Conservation (phyloP, 352 stramenopile genomes). For the Aphanomyces astaci region DNA sequence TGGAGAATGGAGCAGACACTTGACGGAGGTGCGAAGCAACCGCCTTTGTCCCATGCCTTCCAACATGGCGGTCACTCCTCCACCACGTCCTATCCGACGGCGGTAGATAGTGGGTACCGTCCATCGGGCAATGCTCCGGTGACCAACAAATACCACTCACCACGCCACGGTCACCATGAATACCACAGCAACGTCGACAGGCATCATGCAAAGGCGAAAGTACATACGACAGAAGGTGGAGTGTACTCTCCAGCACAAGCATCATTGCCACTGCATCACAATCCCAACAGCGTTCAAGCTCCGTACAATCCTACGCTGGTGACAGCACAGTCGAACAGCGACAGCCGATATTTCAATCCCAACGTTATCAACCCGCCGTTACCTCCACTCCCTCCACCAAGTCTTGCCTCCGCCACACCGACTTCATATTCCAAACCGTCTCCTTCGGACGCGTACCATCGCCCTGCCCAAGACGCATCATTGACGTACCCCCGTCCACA, state of each 20-base stretch:
- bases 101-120: constrained; percentile 7
- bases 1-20: constrained; percentile 21
- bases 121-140: not conserved
- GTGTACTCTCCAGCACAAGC: not conserved
- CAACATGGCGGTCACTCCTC: not conserved
- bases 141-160: constrained; percentile 7
- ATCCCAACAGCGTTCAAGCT: not conserved
- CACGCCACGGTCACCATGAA: not conserved
- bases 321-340: constrained; percentile 5
- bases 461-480: not conserved
- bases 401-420: constrained; percentile 10
- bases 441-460: not conserved
- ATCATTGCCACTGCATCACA: not conserved
- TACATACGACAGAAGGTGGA: not conserved
- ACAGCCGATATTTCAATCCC: constrained; percentile 5
- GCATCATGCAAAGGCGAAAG: not conserved
- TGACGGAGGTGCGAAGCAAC: constrained; percentile 3
- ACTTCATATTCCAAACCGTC: constrained; percentile 1
- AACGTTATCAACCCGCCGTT: constrained; percentile 17
- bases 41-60: not conserved
- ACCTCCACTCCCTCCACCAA: constrained; percentile 26
- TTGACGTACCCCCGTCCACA: not conserved
- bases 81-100: not conserved
- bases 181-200: not conserved
- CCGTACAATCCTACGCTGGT: constrained; percentile 4